Evolutionary conservation across 768 basidiomycete species (phyloP).

Genomic region (Terana coerulea): DNA sequence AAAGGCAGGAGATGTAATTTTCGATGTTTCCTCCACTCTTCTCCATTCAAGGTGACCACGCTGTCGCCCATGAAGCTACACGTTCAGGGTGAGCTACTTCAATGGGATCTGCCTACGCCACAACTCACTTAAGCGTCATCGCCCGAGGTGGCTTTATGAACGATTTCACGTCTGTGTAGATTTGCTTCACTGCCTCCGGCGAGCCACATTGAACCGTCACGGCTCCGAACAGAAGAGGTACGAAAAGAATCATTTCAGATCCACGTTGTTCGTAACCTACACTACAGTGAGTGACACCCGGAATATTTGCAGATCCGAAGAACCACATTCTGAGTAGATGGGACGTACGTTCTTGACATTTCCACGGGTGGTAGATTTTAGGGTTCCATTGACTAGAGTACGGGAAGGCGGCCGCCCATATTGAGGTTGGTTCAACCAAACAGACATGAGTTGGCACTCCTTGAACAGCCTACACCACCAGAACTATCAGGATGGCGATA

Average conservation of each 20-base stretch:
- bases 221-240: constrained; percentile 4
- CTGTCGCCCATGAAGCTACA: constrained; percentile 9
- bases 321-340: background rate
- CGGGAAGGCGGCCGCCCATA: background rate
- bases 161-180: background rate
- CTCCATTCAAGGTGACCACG: constrained; percentile 7
- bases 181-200: constrained; percentile 8
- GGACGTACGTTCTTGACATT: constrained; percentile 1
- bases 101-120: no score
- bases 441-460: background rate
- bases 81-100: background rate
- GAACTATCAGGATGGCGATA: background rate
- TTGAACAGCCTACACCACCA: background rate
- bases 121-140: background rate
- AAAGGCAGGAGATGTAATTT: constrained; percentile 15
- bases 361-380: background rate
- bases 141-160: constrained; percentile 5
- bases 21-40: constrained; percentile 14
- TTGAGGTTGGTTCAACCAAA: background rate
- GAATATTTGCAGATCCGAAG: background rate
- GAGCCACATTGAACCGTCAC: background rate
- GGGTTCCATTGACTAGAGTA: background rate
- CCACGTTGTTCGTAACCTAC: constrained; percentile 2
- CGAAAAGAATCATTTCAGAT: background rate
- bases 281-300: background rate